A percentile compares a stretch with the other conserved stretches of the same genome.
phyloP scores from a whole-genome alignment of 106 monocot genomes.

The Acanthochlamys bracteata region DNA sequence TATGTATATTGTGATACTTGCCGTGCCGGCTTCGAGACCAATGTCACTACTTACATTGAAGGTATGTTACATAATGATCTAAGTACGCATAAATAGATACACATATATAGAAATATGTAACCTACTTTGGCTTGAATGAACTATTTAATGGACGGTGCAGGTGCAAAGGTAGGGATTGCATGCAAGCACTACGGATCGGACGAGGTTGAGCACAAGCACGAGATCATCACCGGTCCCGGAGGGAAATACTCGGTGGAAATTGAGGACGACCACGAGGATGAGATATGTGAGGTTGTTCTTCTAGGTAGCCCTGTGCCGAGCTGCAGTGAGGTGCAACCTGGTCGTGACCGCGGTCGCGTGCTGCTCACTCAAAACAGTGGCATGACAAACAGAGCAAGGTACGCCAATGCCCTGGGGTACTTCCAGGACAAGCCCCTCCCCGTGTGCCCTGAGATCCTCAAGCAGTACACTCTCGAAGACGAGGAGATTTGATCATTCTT shows the following conservation, averaged over 20 bases:
- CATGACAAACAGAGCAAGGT: constrained; percentile 25
- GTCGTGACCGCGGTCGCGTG: constrained; percentile 36
- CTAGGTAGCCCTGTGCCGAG: constrained; percentile 23
- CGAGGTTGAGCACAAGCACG: constrained; percentile 17
- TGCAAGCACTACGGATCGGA: constrained; percentile 29
- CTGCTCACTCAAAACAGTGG: constrained; percentile 35
- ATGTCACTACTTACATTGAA: constrained; percentile 28
- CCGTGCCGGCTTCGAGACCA: constrained; percentile 49
- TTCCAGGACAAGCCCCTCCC: constrained; percentile 29
- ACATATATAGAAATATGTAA: background rate
- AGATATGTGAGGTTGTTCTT: constrained; percentile 34
- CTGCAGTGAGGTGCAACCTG: constrained; percentile 30
- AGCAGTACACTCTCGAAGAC: constrained; percentile 14
- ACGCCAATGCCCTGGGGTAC: constrained; percentile 60
- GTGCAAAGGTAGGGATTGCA: constrained; percentile 39
- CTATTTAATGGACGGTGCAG: constrained; percentile 3
- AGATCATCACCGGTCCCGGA: constrained; percentile 22
- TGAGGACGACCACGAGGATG: constrained; percentile 33
- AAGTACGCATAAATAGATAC: background rate
- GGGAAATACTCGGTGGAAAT: constrained; percentile 41
- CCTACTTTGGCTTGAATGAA: background rate
- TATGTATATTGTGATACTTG: constrained; percentile 30
- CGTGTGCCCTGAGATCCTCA: constrained; percentile 13
- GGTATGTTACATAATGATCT: constrained; percentile 9
- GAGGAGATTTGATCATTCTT: too few relatives aligned